These are phyloP conservation scores for Hippophae tibetana DNA, from an alignment of 306 rosid species.

Conservation along the genomic window DNA sequence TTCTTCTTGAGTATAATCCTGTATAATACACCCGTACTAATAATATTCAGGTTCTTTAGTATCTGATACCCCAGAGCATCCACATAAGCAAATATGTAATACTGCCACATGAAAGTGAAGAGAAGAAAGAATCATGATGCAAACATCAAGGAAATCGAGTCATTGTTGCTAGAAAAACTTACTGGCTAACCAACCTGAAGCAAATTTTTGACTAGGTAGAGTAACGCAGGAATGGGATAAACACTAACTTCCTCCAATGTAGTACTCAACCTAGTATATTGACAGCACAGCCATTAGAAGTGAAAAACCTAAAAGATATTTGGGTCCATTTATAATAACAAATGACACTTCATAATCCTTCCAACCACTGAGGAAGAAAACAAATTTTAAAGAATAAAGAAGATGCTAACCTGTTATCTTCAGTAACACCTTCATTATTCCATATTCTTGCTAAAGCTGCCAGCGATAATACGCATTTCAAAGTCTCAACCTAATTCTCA, in stretches of 20 bases:
- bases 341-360: background rate
- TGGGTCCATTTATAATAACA: no score
- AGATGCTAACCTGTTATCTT: slow-evolving; percentile 59
- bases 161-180: slow-evolving; percentile 4
- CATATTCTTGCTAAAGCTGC: slow-evolving; percentile 55
- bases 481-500: slow-evolving; percentile 62
- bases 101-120: slow-evolving; percentile 45
- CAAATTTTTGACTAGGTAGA: slow-evolving; percentile 83
- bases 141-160: slow-evolving; percentile 9
- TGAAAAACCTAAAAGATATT: no score
- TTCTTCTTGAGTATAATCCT: slow-evolving; percentile 83
- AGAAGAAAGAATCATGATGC: slow-evolving; percentile 19
- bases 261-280: slow-evolving; percentile 59
- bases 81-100: slow-evolving; percentile 90
- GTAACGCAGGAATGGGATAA: slow-evolving; percentile 87
- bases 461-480: slow-evolving; percentile 84
- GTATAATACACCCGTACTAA: slow-evolving; percentile 85
- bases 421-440: slow-evolving; percentile 73
- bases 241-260: slow-evolving; percentile 79
- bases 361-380: background rate
- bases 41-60: slow-evolving; percentile 77
- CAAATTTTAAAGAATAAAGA: background rate
- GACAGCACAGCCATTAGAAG: slow-evolving; percentile 8
- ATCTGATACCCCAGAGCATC: slow-evolving; percentile 98
- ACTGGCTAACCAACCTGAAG: slow-evolving; percentile 62